Conservation (phyloP, 202 grass and related monocot species). For the Setaria italica region DNA sequence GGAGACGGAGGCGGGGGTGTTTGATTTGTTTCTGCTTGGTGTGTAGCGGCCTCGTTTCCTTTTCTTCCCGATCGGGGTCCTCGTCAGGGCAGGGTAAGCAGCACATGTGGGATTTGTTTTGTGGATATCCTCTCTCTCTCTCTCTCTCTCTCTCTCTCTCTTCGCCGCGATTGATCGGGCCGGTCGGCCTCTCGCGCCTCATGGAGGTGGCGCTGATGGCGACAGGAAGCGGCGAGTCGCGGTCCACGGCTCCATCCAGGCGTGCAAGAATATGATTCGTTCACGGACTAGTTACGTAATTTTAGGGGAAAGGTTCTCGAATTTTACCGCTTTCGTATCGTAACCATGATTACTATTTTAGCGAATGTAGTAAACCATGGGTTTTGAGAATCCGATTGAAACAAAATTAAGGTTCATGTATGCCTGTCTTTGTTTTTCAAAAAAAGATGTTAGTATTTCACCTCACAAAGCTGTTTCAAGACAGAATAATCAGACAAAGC, state of each 20-base stretch:
- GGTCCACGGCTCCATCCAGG: not conserved
- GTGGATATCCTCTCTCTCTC: not conserved
- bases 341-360: too few relatives aligned
- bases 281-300: not conserved
- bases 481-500: too few relatives aligned
- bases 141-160: too few relatives aligned
- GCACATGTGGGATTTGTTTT: slow-evolving; percentile 10
- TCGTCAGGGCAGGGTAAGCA: not conserved
- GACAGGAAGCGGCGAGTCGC: not conserved
- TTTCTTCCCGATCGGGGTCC: not conserved
- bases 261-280: not conserved
- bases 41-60: not conserved
- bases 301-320: not conserved
- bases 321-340: not conserved
- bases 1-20: not conserved
- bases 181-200: not conserved
- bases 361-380: too few relatives aligned
- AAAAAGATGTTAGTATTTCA: too few relatives aligned
- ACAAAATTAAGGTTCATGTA: too few relatives aligned
- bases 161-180: not conserved
- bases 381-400: too few relatives aligned
- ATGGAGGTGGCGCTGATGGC: not conserved
- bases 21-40: not conserved
- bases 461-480: too few relatives aligned
- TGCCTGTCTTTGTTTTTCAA: too few relatives aligned